Conservation (phyloP, 176 grass and related monocot genomes). For the Ensete glaucum region DNA sequence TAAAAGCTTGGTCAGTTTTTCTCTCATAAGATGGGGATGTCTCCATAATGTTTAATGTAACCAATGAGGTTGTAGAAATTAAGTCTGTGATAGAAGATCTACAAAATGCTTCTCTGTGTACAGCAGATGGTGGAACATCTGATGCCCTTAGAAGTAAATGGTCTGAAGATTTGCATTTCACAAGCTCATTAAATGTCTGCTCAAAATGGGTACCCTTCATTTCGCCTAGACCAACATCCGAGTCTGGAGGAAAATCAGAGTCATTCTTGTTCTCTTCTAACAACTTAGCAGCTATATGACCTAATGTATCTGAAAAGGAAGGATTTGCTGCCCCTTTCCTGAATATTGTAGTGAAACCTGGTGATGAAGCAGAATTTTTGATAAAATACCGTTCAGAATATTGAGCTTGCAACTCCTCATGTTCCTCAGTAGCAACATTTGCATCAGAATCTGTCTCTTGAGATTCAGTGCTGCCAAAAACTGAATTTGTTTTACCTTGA, state of each 20-base stretch:
- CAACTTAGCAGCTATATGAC: conserved; percentile 14
- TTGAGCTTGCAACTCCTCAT: background rate
- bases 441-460: conserved; percentile 27
- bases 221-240: background rate
- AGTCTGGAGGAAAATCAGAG: background rate
- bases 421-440: conserved; percentile 6
- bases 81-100: background rate
- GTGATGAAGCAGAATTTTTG: conserved; percentile 5
- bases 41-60: background rate
- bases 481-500: conserved; percentile 17
- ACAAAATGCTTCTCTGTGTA: background rate
- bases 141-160: background rate
- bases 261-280: conserved; percentile 1
- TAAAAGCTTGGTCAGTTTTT: background rate
- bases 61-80: background rate
- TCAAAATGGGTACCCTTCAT: background rate
- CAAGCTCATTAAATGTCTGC: too few species aligned
- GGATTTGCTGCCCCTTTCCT: conserved; percentile 6
- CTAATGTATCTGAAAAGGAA: conserved; percentile 14
- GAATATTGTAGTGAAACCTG: conserved; percentile 7
- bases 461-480: conserved; percentile 11
- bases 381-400: background rate
- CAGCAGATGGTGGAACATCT: background rate
- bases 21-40: background rate
- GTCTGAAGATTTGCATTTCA: too few species aligned